A percentile compares a stretch with the other conserved stretches of the same genome.
Evolutionary conservation across 1,139 yeast genomes (phyloP).

Genomic region (Protomyces arabidopsidicola): DNA sequence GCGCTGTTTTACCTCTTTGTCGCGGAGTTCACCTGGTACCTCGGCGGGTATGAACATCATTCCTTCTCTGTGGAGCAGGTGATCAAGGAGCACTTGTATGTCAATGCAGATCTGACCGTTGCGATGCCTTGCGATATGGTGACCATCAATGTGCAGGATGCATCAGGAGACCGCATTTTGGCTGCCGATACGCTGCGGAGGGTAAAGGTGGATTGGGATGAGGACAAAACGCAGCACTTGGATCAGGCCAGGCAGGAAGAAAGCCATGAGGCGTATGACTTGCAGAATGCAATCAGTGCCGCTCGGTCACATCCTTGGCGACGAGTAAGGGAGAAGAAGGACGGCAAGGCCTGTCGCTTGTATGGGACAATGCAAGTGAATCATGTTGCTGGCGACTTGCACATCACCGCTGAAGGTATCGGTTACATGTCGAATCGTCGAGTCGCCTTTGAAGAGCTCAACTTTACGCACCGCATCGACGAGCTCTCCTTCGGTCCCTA

Average conservation of each 20-base stretch:
- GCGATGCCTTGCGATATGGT: conserved; percentile 78
- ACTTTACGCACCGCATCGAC: conserved; percentile 77
- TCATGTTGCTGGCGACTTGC: conserved; percentile 79
- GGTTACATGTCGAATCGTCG: conserved; percentile 44
- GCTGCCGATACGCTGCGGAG: conserved; percentile 63
- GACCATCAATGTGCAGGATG: conserved; percentile 72
- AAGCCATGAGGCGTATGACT: conserved; percentile 26
- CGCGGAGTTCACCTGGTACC: conserved; percentile 79
- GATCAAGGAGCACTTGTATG: conserved; percentile 55
- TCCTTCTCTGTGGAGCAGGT: conserved; percentile 61
- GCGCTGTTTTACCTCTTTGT: conserved; percentile 60
- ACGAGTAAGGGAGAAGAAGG: conserved; percentile 49
- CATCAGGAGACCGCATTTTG: conserved; percentile 67
- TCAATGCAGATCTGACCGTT: conserved; percentile 75
- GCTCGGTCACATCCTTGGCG: conserved; percentile 25
- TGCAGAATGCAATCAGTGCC: conserved; percentile 27
- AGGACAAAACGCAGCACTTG: conserved; percentile 30
- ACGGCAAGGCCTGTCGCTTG: conserved; percentile 79
- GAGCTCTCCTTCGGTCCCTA: conserved; percentile 90
- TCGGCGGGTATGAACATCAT: conserved; percentile 78
- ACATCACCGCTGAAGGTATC: conserved; percentile 70
- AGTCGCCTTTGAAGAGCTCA: conserved; percentile 43
- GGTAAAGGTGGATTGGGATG: conserved; percentile 39
- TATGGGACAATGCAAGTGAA: conserved; percentile 84
- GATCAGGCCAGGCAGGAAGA: conserved; percentile 30